Conservation (phyloP, 139 green algal genomes). For the Volvox africanus region DNA sequence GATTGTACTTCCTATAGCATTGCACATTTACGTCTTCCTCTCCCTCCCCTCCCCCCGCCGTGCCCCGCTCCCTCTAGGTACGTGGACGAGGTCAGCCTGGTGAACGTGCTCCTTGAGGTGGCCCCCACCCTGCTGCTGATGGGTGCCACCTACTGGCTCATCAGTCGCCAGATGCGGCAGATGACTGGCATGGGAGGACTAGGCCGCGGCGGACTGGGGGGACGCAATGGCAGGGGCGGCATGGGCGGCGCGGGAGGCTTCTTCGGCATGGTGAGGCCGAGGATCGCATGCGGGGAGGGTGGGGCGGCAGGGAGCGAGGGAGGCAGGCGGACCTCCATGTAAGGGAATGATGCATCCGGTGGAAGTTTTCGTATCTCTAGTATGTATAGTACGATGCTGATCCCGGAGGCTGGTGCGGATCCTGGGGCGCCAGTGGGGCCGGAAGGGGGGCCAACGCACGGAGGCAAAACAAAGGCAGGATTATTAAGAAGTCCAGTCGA, state of each 20-base stretch:
- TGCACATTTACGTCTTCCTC: neutral
- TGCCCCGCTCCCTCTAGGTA: conserved; percentile 13
- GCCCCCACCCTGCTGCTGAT: conserved; percentile 94
- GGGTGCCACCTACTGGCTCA: conserved; percentile 88
- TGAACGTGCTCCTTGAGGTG: conserved; percentile 81
- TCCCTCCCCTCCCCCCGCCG: neutral
- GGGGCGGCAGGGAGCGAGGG: too few species aligned
- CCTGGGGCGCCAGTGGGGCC: too few species aligned
- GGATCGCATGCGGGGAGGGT: neutral
- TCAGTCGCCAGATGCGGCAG: conserved; percentile 65
- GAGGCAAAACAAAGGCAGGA: too few species aligned
- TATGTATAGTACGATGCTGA: too few species aligned
- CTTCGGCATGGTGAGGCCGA: conserved; percentile 86
- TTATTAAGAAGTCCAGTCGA: too few species aligned
- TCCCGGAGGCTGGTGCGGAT: too few species aligned
- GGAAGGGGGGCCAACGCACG: too few species aligned
- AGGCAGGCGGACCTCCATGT: neutral
- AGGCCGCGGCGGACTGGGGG: conserved; percentile 61
- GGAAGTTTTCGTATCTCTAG: too few species aligned
- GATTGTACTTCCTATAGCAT: too few species aligned
- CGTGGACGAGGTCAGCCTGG: conserved; percentile 66
- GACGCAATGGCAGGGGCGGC: conserved; percentile 34
- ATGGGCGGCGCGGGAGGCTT: conserved; percentile 68
- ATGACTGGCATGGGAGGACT: conserved; percentile 80
- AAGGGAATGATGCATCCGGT: too few species aligned